These are phyloP conservation scores for Piedraia hortae DNA, from an alignment of 2,329 filamentous ascomycete genomes.

Conservation along the genomic window DNA sequence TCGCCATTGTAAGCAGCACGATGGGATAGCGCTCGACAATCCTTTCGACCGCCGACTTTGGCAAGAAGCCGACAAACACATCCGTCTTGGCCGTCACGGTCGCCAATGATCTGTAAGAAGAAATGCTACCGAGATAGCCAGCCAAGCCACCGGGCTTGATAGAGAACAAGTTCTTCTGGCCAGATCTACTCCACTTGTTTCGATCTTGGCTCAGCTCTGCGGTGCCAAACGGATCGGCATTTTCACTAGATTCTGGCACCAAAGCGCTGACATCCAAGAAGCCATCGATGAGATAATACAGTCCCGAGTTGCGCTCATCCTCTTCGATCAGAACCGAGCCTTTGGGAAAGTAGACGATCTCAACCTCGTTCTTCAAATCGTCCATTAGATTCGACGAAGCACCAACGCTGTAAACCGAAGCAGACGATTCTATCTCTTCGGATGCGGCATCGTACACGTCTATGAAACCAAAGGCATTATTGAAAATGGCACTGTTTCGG, in stretches of 20 bases:
- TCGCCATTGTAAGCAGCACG: slow-evolving; percentile 82
- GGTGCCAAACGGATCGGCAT: slow-evolving; percentile 18
- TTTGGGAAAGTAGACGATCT: slow-evolving; percentile 93
- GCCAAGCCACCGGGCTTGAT: slow-evolving; percentile 87
- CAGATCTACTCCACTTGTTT: slow-evolving; percentile 7
- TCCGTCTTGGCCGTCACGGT: slow-evolving; percentile 95
- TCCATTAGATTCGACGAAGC: slow-evolving; percentile 39
- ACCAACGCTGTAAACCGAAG: slow-evolving; percentile 25
- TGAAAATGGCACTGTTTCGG: slow-evolving; percentile 53
- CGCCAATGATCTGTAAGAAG: slow-evolving; percentile 84
- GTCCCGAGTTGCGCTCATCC: slow-evolving; percentile 78
- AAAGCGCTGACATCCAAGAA: slow-evolving; percentile 87
- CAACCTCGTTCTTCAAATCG: slow-evolving; percentile 72
- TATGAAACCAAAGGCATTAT: slow-evolving; percentile 41
- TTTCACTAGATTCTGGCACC: slow-evolving; percentile 31
- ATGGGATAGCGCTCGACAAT: slow-evolving; percentile 85
- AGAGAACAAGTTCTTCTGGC: slow-evolving; percentile 46
- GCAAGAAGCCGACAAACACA: slow-evolving; percentile 89
- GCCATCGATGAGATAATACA: slow-evolving; percentile 94
- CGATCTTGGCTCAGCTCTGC: slow-evolving; percentile 6
- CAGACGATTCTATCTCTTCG: slow-evolving; percentile 64
- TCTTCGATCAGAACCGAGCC: slow-evolving; percentile 86
- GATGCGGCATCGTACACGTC: slow-evolving; percentile 43
- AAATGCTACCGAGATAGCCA: slow-evolving; percentile 81
- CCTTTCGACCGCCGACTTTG: slow-evolving; percentile 57